Percentiles rank a stretch among this genome's conserved stretches.
Evolutionary conservation across 495 filamentous ascomycete genomes (phyloP).

Genomic region (Podospora pseudocomata): DNA sequence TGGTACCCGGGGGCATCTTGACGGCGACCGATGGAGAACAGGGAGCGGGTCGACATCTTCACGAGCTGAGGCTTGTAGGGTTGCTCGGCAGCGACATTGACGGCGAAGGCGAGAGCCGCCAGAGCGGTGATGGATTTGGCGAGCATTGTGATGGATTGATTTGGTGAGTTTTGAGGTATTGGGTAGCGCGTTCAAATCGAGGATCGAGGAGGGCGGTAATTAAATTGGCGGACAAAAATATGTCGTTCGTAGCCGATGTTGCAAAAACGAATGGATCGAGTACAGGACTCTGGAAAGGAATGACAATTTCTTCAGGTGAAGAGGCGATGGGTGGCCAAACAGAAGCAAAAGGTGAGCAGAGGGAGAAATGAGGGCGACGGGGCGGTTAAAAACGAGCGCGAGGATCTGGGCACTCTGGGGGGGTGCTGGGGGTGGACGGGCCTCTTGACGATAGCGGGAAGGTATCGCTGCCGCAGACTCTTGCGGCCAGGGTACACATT

Average conservation of each 20-base stretch:
- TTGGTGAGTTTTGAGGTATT: constrained; percentile 3
- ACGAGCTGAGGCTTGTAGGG: constrained; percentile 40
- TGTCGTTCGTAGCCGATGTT: neutral
- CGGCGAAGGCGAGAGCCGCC: constrained; percentile 40
- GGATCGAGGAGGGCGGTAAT: constrained; percentile 10
- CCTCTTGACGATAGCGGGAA: constrained; percentile 3
- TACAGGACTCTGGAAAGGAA: constrained; percentile 32
- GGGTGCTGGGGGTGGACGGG: constrained; percentile 13
- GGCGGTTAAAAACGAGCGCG: constrained; percentile 9
- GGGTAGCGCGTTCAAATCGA: neutral
- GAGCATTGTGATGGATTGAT: constrained; percentile 35
- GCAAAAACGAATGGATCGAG: constrained; percentile 36
- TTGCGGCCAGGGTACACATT: constrained; percentile 19
- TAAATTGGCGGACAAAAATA: constrained; percentile 12
- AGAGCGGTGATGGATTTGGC: constrained; percentile 37
- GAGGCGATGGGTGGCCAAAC: constrained; percentile 4
- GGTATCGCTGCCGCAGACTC: constrained; percentile 18
- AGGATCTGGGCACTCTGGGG: constrained; percentile 14
- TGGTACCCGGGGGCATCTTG: constrained; percentile 37
- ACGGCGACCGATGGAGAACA: constrained; percentile 43
- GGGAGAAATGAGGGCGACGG: constrained; percentile 22
- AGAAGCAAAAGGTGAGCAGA: constrained; percentile 7
- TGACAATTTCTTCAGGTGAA: constrained; percentile 25
- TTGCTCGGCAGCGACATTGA: constrained; percentile 37
- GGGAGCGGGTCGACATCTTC: constrained; percentile 38